phyloP scores from a whole-genome alignment of 495 filamentous ascomycete species.

The Xylaria palmicola region DNA sequence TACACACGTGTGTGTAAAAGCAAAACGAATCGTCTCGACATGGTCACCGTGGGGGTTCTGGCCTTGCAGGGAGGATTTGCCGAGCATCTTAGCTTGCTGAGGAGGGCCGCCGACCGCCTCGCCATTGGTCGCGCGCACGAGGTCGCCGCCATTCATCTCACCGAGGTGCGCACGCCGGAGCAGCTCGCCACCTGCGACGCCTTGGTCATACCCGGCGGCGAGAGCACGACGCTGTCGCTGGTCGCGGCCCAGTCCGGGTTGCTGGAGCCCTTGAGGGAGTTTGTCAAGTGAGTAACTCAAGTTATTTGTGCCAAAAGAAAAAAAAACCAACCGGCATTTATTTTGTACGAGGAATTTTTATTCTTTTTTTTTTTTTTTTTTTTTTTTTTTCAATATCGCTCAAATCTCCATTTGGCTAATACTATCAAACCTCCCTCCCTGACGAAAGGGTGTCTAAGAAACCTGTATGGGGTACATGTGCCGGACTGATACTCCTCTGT shows the following conservation, averaged over 20 bases:
- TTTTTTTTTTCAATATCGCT: neutral
- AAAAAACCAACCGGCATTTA: no score
- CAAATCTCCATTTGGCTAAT: slow-evolving; percentile 13
- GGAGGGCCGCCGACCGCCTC: slow-evolving; percentile 55
- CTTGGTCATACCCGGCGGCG: slow-evolving; percentile 88
- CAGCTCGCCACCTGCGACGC: slow-evolving; percentile 75
- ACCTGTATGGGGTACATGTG: slow-evolving; percentile 95
- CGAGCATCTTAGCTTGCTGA: slow-evolving; percentile 80
- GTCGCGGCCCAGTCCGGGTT: slow-evolving; percentile 78
- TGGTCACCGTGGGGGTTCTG: slow-evolving; percentile 75
- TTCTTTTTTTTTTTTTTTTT: neutral
- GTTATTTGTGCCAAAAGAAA: no score
- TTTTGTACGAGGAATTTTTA: no score
- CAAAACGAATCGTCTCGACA: neutral
- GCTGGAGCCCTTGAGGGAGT: slow-evolving; percentile 81
- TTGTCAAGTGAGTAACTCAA: slow-evolving; percentile 75
- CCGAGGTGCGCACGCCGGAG: slow-evolving; percentile 73
- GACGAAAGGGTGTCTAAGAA: slow-evolving; percentile 59
- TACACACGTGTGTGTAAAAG: neutral
- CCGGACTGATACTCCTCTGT: slow-evolving; percentile 87
- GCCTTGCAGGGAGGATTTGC: slow-evolving; percentile 92
- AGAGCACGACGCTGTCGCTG: slow-evolving; percentile 90
- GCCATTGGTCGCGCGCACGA: slow-evolving; percentile 18
- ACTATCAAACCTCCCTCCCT: neutral
- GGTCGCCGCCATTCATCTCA: slow-evolving; percentile 54